Percentiles rank a stretch among this genome's conserved stretches.
Evolutionary conservation across 257 asterid species (phyloP).

Genomic region (Knoxia roxburghii): DNA sequence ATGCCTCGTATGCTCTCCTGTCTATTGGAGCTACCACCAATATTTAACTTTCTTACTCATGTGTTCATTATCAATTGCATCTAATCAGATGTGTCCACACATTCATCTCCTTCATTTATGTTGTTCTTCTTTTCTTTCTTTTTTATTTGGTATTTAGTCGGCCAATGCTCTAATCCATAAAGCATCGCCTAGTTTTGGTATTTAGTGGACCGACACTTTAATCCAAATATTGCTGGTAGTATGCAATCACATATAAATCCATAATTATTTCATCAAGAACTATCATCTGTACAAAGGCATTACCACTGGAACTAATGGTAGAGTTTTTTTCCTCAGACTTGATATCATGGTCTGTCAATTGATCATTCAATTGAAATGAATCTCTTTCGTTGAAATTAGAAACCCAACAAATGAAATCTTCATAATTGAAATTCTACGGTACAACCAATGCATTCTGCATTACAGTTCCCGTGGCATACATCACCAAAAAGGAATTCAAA

Average conservation of each 20-base stretch:
- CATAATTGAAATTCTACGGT: neutral
- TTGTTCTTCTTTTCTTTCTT: no score
- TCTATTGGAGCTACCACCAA: no score
- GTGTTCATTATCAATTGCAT: no score
- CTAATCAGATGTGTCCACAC: no score
- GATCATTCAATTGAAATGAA: conserved; percentile 2
- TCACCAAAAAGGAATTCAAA: neutral
- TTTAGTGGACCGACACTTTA: no score
- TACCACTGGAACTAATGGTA: neutral
- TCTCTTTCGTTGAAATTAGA: neutral
- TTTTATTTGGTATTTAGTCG: no score
- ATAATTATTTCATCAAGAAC: neutral
- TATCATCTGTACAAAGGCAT: neutral
- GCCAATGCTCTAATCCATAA: no score
- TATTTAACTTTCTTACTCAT: no score
- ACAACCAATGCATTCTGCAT: neutral
- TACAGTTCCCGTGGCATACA: neutral
- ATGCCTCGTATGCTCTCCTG: no score
- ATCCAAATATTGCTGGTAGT: no score
- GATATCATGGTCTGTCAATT: neutral
- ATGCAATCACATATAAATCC: neutral
- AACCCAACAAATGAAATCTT: neutral
- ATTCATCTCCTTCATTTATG: no score
- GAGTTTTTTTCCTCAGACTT: neutral
- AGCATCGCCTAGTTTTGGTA: no score